Evolutionary conservation across 176 grass and related monocot species (phyloP).

Genomic region (Avena eriantha): DNA sequence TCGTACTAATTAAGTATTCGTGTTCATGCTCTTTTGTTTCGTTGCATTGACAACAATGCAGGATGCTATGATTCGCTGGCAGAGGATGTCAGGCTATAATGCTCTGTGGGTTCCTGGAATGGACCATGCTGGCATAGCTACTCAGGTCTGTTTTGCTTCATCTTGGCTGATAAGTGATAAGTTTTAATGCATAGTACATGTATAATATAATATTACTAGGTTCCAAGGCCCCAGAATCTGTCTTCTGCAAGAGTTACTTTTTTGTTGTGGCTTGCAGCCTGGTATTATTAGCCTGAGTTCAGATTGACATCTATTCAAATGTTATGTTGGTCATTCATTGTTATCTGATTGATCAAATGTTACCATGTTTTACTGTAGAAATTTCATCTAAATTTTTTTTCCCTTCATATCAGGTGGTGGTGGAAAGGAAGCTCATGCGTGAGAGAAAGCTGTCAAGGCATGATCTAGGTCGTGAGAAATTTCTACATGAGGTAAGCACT

Average conservation of each 20-base stretch:
- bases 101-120: constrained; percentile 76
- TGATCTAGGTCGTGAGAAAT: constrained; percentile 79
- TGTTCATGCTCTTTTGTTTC: constrained; percentile 24
- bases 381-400: constrained; percentile 34
- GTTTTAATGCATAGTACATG: background rate
- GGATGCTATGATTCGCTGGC: constrained; percentile 72
- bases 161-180: constrained; percentile 13
- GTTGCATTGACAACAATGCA: constrained; percentile 44
- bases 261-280: background rate
- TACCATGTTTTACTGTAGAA: background rate
- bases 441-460: constrained; percentile 91
- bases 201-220: background rate
- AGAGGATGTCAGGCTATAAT: constrained; percentile 75
- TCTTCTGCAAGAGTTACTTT: background rate
- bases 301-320: constrained; percentile 8
- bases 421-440: constrained; percentile 94
- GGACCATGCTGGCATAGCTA: constrained; percentile 83
- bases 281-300: constrained; percentile 21
- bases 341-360: background rate
- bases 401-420: constrained; percentile 68
- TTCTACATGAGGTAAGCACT: constrained; percentile 73
- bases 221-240: background rate
- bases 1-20: background rate
- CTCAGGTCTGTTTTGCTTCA: constrained; percentile 57
- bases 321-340: background rate